Percentiles rank a stretch among this genome's conserved stretches.
Evolutionary conservation across 2,329 filamentous ascomycete genomes (phyloP).

Genomic region (Geosmithia flava): DNA sequence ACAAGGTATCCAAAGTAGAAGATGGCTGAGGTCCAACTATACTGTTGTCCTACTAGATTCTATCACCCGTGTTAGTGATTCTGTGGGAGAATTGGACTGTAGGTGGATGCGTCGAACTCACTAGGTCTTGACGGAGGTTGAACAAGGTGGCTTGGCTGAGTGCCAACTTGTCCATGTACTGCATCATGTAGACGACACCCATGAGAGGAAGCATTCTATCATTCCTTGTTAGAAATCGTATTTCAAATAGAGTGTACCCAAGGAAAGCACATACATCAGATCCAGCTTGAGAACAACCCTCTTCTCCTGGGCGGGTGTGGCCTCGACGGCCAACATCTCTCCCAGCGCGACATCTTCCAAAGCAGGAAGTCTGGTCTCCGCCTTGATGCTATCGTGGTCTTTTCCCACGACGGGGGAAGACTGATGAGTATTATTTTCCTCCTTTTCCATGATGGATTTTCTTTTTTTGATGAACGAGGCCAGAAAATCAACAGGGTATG

Average conservation of each 20-base stretch:
- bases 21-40: conserved; percentile 35
- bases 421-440: background rate
- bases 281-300: background rate
- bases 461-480: too few species aligned
- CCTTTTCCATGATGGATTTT: background rate
- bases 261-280: background rate
- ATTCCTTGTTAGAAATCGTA: background rate
- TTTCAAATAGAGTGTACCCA: background rate
- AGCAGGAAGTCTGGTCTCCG: background rate
- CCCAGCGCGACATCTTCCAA: background rate
- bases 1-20: conserved; percentile 39
- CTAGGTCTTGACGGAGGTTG: background rate
- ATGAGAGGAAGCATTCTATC: background rate
- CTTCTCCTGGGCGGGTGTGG: background rate
- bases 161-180: background rate
- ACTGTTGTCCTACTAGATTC: conserved; percentile 32
- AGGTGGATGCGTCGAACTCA: background rate
- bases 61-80: background rate
- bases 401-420: background rate
- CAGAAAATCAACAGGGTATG: too few species aligned
- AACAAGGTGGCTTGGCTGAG: background rate
- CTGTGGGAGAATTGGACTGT: too few species aligned
- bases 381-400: background rate
- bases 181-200: background rate
- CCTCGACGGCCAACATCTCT: background rate